Conservation (phyloP, 768 basidiomycete species). For the Cystobasidium onofrii region DNA sequence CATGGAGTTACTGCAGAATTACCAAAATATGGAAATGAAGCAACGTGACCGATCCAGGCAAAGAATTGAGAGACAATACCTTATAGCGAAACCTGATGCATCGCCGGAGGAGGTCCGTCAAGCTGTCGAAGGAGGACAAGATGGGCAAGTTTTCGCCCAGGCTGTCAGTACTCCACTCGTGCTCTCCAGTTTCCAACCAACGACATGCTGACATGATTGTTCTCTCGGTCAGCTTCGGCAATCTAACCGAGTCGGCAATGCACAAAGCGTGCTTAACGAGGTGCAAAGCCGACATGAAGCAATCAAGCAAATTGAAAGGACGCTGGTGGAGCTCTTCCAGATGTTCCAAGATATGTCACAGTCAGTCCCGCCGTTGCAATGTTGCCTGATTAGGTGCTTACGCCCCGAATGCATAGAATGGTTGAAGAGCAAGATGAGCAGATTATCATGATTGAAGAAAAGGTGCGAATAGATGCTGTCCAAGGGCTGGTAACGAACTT, state of each 20-base stretch:
- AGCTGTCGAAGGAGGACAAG: constrained; percentile 58
- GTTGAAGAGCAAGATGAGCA: constrained; percentile 65
- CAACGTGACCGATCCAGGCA: constrained; percentile 59
- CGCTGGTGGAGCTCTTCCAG: constrained; percentile 72
- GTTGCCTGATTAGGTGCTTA: neutral
- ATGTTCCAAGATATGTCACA: constrained; percentile 64
- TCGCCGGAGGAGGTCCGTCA: constrained; percentile 70
- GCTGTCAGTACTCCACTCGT: constrained; percentile 42
- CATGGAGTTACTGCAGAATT: constrained; percentile 65
- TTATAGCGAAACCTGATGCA: constrained; percentile 64
- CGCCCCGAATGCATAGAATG: neutral
- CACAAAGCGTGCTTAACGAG: constrained; percentile 70
- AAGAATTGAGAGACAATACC: constrained; percentile 59
- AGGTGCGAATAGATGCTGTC: constrained; percentile 43
- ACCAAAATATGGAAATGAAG: constrained; percentile 67
- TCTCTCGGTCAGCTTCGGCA: constrained; percentile 53
- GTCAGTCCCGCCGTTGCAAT: neutral
- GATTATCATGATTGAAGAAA: constrained; percentile 57
- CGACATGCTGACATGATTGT: constrained; percentile 34
- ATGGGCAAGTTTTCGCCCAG: constrained; percentile 64
- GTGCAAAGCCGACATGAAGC: constrained; percentile 81
- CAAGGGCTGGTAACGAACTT: neutral
- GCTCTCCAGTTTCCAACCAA: too few species aligned
- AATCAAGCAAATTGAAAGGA: constrained; percentile 70
- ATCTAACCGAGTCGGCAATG: constrained; percentile 70